These are phyloP conservation scores for Fraxinus albicans DNA, from an alignment of 305 asterid species.

Conservation along the genomic window DNA sequence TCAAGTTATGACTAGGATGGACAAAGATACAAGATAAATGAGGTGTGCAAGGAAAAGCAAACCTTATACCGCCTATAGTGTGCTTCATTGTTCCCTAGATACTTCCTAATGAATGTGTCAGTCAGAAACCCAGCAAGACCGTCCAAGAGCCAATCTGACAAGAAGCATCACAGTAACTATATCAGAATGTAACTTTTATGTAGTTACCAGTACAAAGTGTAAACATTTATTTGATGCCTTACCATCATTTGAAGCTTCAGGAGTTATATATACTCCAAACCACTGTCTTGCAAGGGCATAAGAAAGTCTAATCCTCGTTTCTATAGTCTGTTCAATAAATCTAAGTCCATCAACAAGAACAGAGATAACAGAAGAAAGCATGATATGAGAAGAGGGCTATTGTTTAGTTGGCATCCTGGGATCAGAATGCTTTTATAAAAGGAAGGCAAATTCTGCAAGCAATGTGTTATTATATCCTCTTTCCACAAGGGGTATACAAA, in stretches of 20 bases:
- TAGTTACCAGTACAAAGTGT: conserved; percentile 2
- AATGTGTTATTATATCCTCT: background rate
- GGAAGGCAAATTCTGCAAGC: background rate
- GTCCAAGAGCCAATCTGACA: conserved; percentile 95
- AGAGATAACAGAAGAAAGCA: conserved; percentile 15
- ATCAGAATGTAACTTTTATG: conserved; percentile 28
- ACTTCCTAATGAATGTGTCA: conserved; percentile 78
- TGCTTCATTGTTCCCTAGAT: conserved; percentile 96
- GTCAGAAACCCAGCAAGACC: conserved; percentile 97
- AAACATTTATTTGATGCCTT: conserved; percentile 31
- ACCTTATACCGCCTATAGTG: conserved; percentile 98
- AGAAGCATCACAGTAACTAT: conserved; percentile 29
- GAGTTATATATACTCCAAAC: conserved; percentile 94
- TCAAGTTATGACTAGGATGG: background rate
- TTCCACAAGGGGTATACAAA: background rate
- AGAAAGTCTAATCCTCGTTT: conserved; percentile 89
- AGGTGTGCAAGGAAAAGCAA: conserved; percentile 27
- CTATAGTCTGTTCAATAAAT: conserved; percentile 70
- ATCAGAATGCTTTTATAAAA: background rate
- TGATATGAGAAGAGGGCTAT: conserved; percentile 1
- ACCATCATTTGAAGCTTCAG: conserved; percentile 94
- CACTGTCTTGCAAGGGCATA: conserved; percentile 96
- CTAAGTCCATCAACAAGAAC: conserved; percentile 35
- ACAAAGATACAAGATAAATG: conserved; percentile 11
- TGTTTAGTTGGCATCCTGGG: conserved; percentile 5